Evolutionary conservation across 805 yeast species (phyloP).

Genomic region (Zygotorulaspora sp.): DNA sequence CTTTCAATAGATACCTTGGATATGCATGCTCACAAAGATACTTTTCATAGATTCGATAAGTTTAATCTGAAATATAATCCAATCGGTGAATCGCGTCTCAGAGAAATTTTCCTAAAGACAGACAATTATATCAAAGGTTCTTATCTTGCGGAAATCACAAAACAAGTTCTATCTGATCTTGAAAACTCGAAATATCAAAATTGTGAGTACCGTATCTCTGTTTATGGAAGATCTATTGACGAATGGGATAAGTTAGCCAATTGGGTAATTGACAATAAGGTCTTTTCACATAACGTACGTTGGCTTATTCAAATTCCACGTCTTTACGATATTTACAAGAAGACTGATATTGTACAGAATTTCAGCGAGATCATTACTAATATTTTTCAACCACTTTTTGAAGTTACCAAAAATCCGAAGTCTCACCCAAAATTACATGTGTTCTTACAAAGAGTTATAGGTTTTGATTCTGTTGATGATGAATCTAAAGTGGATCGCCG

Average conservation of each 20-base stretch:
- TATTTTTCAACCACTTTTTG: conserved; percentile 82
- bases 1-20: conserved; percentile 93
- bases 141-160: conserved; percentile 88
- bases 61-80: conserved; percentile 97
- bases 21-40: conserved; percentile 98
- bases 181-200: conserved; percentile 95
- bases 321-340: conserved; percentile 82
- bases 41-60: conserved; percentile 96
- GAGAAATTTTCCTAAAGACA: conserved; percentile 94
- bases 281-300: conserved; percentile 88
- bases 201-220: conserved; percentile 93
- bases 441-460: conserved; percentile 89
- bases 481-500: conserved; percentile 89
- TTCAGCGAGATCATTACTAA: conserved; percentile 78
- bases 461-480: conserved; percentile 97
- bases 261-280: conserved; percentile 92
- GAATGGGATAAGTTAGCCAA: conserved; percentile 96
- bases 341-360: conserved; percentile 58
- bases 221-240: conserved; percentile 81
- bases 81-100: conserved; percentile 92
- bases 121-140: conserved; percentile 87
- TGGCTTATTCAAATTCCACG: conserved; percentile 97
- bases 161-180: conserved; percentile 89
- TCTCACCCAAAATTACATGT: conserved; percentile 87
- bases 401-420: conserved; percentile 79